phyloP scores from a whole-genome alignment of 768 basidiomycete genomes.

The Podaxis sp. region DNA sequence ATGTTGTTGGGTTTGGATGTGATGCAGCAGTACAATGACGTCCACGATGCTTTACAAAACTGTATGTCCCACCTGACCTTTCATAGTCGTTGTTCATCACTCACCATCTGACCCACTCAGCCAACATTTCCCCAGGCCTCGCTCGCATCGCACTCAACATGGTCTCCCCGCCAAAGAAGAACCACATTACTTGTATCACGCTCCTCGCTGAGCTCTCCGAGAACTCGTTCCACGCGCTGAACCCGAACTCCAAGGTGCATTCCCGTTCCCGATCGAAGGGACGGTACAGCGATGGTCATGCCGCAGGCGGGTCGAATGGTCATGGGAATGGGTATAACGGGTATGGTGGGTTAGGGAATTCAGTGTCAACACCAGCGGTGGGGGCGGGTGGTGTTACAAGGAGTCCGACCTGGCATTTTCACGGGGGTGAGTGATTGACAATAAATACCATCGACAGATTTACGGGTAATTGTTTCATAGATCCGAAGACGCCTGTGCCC shows the following conservation, averaged over 20 bases:
- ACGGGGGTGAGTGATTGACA: not conserved
- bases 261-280: not conserved
- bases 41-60: slow-evolving; percentile 55
- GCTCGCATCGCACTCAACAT: slow-evolving; percentile 56
- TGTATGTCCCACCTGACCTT: slow-evolving; percentile 37
- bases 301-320: not conserved
- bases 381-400: not conserved
- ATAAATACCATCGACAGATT: not conserved
- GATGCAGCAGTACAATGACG: slow-evolving; percentile 51
- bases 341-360: not conserved
- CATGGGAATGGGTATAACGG: slow-evolving; percentile 18
- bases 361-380: not conserved
- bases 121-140: slow-evolving; percentile 50
- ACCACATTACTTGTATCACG: slow-evolving; percentile 52
- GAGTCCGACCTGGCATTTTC: not conserved
- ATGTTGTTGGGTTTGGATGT: slow-evolving; percentile 84
- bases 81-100: not conserved
- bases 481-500: slow-evolving; percentile 53
- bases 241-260: not conserved
- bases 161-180: slow-evolving; percentile 61
- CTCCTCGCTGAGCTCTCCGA: slow-evolving; percentile 61
- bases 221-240: slow-evolving; percentile 3
- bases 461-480: slow-evolving; percentile 22
- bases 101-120: slow-evolving; percentile 29
- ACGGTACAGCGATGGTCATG: not conserved